These are phyloP conservation scores for Metschnikowia amazonensis DNA, from an alignment of 805 yeast species.

Conservation along the genomic window DNA sequence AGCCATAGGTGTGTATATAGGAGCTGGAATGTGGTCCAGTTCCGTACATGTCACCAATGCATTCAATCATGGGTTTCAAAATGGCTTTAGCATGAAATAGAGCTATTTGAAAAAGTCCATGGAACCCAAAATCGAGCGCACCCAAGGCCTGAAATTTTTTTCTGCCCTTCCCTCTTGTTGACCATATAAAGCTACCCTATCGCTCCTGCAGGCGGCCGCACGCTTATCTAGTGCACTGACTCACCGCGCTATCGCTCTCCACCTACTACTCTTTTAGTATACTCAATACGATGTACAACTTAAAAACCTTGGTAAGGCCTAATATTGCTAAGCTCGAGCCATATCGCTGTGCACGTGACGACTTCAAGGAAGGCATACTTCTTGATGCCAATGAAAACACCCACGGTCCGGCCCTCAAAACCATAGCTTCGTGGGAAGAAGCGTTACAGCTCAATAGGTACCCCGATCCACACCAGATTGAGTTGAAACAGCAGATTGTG, in stretches of 20 bases:
- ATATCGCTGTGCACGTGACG: slow-evolving; percentile 95
- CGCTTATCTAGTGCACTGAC: slow-evolving; percentile 6
- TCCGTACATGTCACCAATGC: no score
- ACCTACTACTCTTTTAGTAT: background rate
- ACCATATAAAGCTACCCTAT: background rate
- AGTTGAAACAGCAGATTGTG: slow-evolving; percentile 67
- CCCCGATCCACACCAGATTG: slow-evolving; percentile 93
- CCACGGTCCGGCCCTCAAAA: slow-evolving; percentile 73
- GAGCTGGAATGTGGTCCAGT: no score
- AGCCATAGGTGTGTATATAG: background rate
- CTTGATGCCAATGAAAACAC: slow-evolving; percentile 97
- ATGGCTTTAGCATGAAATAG: no score
- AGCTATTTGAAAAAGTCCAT: no score
- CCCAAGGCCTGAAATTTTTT: no score
- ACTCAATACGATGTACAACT: slow-evolving; percentile 20
- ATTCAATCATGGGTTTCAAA: background rate
- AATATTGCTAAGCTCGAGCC: slow-evolving; percentile 82
- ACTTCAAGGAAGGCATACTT: slow-evolving; percentile 80
- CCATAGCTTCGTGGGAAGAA: slow-evolving; percentile 42
- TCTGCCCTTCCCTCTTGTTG: no score
- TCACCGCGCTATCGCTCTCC: background rate
- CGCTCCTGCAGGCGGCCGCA: slow-evolving; percentile 2
- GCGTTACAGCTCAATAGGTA: slow-evolving; percentile 73
- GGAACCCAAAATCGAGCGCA: no score
- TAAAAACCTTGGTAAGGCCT: slow-evolving; percentile 69